These are phyloP conservation scores for Pseudogymnoascus sp. DNA, from an alignment of 2,329 filamentous ascomycete genomes.

Conservation along the genomic window DNA sequence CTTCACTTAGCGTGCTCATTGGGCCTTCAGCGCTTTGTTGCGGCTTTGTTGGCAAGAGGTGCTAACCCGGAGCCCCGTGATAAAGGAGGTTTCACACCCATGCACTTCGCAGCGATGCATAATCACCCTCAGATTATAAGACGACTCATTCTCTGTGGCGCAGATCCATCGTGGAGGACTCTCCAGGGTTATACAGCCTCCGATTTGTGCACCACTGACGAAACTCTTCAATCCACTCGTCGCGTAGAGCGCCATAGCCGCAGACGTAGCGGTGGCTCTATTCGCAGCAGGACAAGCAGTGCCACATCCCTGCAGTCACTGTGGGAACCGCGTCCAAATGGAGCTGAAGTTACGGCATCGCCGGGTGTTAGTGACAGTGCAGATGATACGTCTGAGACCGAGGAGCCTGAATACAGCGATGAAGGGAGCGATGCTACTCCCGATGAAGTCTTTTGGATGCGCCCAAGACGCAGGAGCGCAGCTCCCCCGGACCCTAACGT, in stretches of 20 bases:
- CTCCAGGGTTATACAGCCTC: conserved; percentile 60
- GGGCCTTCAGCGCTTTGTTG: conserved; percentile 66
- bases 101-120: conserved; percentile 73
- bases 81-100: conserved; percentile 69
- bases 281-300: conserved; percentile 55
- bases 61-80: conserved; percentile 68
- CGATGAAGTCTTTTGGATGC: conserved; percentile 30
- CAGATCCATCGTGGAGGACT: conserved; percentile 61
- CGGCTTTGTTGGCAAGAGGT: conserved; percentile 67
- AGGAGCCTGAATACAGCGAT: conserved; percentile 23
- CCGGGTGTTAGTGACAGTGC: conserved; percentile 34
- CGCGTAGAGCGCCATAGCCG: conserved; percentile 53
- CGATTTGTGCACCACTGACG: conserved; percentile 59
- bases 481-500: background rate
- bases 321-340: conserved; percentile 49
- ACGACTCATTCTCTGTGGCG: conserved; percentile 63
- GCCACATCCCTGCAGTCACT: conserved; percentile 57
- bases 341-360: conserved; percentile 31
- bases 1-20: conserved; percentile 70
- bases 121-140: conserved; percentile 68
- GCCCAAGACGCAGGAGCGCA: conserved; percentile 26
- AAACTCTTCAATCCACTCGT: conserved; percentile 55
- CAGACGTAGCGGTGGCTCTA: conserved; percentile 55
- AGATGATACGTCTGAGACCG: conserved; percentile 35
- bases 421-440: conserved; percentile 24